Percentiles rank a stretch among this genome's conserved stretches.
Conservation (phyloP, 208 protist genomes). For the Willaertia magna region DNA sequence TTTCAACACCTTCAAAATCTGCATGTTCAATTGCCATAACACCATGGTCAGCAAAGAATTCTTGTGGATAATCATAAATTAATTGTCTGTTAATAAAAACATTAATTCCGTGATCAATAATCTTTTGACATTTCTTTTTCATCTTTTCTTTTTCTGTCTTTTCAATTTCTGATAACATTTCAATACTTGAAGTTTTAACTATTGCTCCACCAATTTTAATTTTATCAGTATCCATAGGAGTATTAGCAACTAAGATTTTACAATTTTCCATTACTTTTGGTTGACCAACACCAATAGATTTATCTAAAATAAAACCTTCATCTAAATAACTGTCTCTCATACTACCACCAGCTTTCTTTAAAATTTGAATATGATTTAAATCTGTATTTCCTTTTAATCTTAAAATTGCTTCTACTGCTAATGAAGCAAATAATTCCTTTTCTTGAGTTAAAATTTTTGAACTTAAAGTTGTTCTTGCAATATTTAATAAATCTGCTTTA, state of each 20-base stretch:
- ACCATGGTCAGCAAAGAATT: conserved; percentile 88
- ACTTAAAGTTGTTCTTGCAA: conserved; percentile 97
- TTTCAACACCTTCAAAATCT: conserved; percentile 96
- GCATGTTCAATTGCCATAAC: conserved; percentile 98
- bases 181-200: conserved; percentile 67
- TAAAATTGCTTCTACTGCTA: conserved; percentile 96
- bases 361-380: conserved; percentile 97
- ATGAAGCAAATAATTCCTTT: conserved; percentile 93
- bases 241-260: conserved; percentile 98
- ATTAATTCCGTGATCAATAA: conserved; percentile 87
- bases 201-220: conserved; percentile 69
- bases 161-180: conserved; percentile 93
- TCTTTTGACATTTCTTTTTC: conserved; percentile 84
- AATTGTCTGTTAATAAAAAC: conserved; percentile 99
- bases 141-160: conserved; percentile 88
- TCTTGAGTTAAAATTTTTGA: conserved; percentile 82
- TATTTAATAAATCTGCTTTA: conserved; percentile 89
- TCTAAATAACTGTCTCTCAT: conserved; percentile 96
- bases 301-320: conserved; percentile 97
- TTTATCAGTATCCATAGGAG: conserved; percentile 99
- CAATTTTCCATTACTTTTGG: conserved; percentile 89
- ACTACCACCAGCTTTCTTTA: conserved; percentile 94
- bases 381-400: conserved; percentile 70
- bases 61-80: conserved; percentile 99
- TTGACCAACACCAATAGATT: conserved; percentile 96